Conservation (phyloP, 2,329 filamentous ascomycete species). For the Cryphonectria parasitica region DNA sequence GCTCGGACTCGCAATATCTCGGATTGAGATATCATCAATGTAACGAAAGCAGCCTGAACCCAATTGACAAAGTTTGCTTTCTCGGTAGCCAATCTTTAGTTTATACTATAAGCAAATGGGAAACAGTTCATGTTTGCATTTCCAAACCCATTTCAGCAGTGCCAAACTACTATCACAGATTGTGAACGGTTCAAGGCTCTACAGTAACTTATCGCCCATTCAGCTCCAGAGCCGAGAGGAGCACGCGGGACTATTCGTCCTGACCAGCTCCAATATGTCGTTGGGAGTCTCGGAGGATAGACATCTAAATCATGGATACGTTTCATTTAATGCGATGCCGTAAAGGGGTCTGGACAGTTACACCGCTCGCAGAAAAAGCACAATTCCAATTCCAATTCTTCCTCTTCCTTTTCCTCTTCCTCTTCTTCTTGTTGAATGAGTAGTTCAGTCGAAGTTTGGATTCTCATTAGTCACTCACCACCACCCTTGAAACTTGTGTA, state of each 20-base stretch:
- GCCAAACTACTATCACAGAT: neutral
- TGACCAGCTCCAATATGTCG: neutral
- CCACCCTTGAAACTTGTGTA: no score
- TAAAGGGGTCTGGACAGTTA: neutral
- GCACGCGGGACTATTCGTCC: neutral
- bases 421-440: no score
- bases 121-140: neutral
- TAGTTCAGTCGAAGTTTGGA: no score
- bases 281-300: neutral
- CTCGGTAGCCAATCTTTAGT: neutral
- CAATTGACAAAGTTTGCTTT: neutral
- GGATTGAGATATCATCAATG: neutral
- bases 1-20: neutral
- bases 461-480: neutral
- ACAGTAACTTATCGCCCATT: neutral
- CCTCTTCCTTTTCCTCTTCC: no score
- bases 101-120: neutral
- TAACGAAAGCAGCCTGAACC: neutral
- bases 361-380: neutral
- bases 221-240: neutral
- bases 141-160: neutral
- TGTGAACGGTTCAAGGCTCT: neutral
- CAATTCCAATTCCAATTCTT: neutral
- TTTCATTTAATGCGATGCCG: neutral
- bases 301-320: neutral